Conservation (phyloP, 2,329 filamentous ascomycete genomes). For the Paradendryphiella salina region DNA sequence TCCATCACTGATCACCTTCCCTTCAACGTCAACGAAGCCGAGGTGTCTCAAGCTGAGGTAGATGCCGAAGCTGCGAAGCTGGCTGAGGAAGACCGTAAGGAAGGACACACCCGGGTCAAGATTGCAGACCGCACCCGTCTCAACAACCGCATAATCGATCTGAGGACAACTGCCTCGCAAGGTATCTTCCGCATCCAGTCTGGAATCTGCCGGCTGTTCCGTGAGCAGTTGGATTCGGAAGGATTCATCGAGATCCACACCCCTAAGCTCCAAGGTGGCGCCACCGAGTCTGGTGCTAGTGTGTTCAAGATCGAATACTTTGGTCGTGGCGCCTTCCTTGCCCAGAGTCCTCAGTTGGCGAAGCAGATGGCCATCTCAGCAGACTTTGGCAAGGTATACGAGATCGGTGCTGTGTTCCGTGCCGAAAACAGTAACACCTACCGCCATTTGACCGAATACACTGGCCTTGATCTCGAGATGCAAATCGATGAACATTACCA, state of each 20-base stretch:
- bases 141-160: constrained; percentile 77
- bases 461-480: constrained; percentile 92
- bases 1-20: constrained; percentile 64
- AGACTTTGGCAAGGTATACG: constrained; percentile 87
- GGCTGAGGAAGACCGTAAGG: constrained; percentile 56
- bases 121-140: constrained; percentile 74
- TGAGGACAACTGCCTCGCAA: constrained; percentile 84
- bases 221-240: constrained; percentile 70
- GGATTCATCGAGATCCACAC: constrained; percentile 94
- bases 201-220: constrained; percentile 78
- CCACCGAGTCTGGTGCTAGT: constrained; percentile 87
- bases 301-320: constrained; percentile 95
- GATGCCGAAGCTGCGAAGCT: constrained; percentile 49
- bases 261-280: constrained; percentile 85
- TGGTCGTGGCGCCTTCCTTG: constrained; percentile 80
- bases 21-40: constrained; percentile 71
- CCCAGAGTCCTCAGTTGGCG: constrained; percentile 86
- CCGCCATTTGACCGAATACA: constrained; percentile 91
- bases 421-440: constrained; percentile 97
- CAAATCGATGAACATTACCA: constrained; percentile 85
- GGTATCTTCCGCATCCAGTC: constrained; percentile 86
- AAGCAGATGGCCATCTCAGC: constrained; percentile 93
- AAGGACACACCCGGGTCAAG: constrained; percentile 61
- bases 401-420: constrained; percentile 87
- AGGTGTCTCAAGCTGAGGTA: constrained; percentile 62